Conservation (phyloP, 306 rosid species). For the Quercus variabilis region DNA sequence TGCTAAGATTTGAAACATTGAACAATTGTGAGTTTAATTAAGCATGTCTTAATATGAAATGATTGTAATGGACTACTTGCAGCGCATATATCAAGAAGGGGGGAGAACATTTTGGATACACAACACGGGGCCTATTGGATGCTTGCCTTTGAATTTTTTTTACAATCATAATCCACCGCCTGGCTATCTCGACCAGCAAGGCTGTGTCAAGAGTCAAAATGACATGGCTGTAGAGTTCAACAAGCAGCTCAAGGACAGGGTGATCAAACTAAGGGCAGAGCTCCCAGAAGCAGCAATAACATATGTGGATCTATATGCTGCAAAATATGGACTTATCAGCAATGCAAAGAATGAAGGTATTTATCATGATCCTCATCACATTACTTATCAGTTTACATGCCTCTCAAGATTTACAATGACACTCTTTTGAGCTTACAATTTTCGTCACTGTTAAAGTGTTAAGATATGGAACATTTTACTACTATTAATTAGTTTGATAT, state of each 20-base stretch:
- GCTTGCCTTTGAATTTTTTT: slow-evolving; percentile 68
- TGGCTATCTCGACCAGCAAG: slow-evolving; percentile 50
- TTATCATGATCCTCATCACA: neutral
- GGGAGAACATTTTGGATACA: slow-evolving; percentile 93
- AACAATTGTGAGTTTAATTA: neutral
- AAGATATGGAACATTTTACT: neutral
- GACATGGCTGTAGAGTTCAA: slow-evolving; percentile 70
- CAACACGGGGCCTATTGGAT: slow-evolving; percentile 88
- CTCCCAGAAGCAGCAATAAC: slow-evolving; percentile 82
- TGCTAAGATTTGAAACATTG: too few species aligned
- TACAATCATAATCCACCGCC: slow-evolving; percentile 58
- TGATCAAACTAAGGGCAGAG: slow-evolving; percentile 67
- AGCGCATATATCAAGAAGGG: slow-evolving; percentile 65
- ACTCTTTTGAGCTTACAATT: neutral
- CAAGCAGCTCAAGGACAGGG: slow-evolving; percentile 57
- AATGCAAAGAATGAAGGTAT: slow-evolving; percentile 69
- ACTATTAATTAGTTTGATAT: too few species aligned
- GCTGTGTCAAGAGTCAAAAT: slow-evolving; percentile 73
- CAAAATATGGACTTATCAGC: slow-evolving; percentile 74
- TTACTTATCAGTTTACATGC: too few species aligned
- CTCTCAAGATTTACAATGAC: neutral
- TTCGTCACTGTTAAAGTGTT: neutral
- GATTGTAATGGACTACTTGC: slow-evolving; percentile 1
- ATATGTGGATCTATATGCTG: slow-evolving; percentile 75
- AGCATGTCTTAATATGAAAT: neutral